These are phyloP conservation scores for Arachnopeziza araneosa DNA, from an alignment of 2,329 filamentous ascomycete genomes.

Conservation along the genomic window DNA sequence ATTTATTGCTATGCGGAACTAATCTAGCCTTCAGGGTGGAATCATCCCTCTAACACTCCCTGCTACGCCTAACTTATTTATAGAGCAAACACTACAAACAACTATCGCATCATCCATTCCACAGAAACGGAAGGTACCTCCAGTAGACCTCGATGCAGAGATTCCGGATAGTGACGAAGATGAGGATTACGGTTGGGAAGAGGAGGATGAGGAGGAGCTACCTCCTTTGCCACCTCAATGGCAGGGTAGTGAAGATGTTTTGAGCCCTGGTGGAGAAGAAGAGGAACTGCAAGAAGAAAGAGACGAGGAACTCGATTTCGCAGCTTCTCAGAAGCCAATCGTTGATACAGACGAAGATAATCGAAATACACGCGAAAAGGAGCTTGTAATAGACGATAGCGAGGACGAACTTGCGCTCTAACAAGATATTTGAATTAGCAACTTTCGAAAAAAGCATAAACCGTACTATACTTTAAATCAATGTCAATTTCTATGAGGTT, in stretches of 20 bases:
- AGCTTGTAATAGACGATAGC: conserved; percentile 9
- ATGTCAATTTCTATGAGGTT: too few species aligned
- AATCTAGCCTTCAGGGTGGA: neutral
- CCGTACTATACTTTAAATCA: too few species aligned
- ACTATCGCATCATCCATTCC: conserved; percentile 25
- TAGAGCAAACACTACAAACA: neutral
- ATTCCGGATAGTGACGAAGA: conserved; percentile 54
- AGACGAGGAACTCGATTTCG: neutral
- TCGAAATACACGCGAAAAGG: neutral
- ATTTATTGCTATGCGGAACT: neutral
- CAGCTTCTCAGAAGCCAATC: neutral
- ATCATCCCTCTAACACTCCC: neutral
- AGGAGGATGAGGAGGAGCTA: conserved; percentile 57
- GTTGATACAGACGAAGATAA: neutral
- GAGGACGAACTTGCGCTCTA: conserved; percentile 16
- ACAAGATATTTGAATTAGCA: neutral
- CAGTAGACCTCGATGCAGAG: conserved; percentile 47
- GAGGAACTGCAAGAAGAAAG: conserved; percentile 4
- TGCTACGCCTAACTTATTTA: neutral
- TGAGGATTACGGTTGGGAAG: conserved; percentile 69
- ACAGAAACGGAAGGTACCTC: conserved; percentile 59
- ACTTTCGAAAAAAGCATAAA: neutral
- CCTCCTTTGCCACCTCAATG: conserved; percentile 58
- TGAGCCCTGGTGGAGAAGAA: conserved; percentile 34
- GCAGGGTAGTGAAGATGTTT: conserved; percentile 61